Evolutionary conservation across 2,329 filamentous ascomycete genomes (phyloP).

Genomic region (Fusarium odoratissimum): DNA sequence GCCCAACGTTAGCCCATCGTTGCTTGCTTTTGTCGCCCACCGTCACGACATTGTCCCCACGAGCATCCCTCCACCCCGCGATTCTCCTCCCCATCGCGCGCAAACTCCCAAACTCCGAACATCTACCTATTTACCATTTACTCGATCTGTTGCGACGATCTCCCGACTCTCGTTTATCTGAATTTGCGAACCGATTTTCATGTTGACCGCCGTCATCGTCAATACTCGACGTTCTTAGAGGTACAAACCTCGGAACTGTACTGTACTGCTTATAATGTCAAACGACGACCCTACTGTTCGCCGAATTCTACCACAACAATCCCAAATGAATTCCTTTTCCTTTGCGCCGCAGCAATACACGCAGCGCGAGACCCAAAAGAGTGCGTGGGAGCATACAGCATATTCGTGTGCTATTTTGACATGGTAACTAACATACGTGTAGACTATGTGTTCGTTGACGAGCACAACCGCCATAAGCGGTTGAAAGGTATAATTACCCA

Average conservation of each 20-base stretch:
- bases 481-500: slow-evolving; percentile 78
- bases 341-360: slow-evolving; percentile 72
- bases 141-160: slow-evolving; percentile 16
- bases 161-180: slow-evolving; percentile 7
- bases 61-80: slow-evolving; percentile 39
- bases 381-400: slow-evolving; percentile 62
- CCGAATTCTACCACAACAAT: slow-evolving; percentile 72
- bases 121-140: slow-evolving; percentile 4
- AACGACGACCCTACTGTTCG: slow-evolving; percentile 69
- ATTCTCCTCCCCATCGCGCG: slow-evolving; percentile 28
- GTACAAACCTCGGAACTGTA: slow-evolving; percentile 39
- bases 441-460: slow-evolving; percentile 99
- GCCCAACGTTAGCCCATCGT: slow-evolving; percentile 16
- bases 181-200: slow-evolving; percentile 45
- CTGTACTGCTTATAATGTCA: slow-evolving; percentile 61
- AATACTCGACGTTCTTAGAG: slow-evolving; percentile 38
- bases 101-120: slow-evolving; percentile 14
- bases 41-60: slow-evolving; percentile 30
- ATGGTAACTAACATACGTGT: slow-evolving; percentile 33
- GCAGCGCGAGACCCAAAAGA: slow-evolving; percentile 82
- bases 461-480: slow-evolving; percentile 97
- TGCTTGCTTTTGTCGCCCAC: slow-evolving; percentile 40
- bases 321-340: slow-evolving; percentile 75
- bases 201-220: slow-evolving; percentile 42
- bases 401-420: background rate